Evolutionary conservation across 2,329 filamentous ascomycete genomes (phyloP).

Genomic region (Mycosphaerelloides madeirae): DNA sequence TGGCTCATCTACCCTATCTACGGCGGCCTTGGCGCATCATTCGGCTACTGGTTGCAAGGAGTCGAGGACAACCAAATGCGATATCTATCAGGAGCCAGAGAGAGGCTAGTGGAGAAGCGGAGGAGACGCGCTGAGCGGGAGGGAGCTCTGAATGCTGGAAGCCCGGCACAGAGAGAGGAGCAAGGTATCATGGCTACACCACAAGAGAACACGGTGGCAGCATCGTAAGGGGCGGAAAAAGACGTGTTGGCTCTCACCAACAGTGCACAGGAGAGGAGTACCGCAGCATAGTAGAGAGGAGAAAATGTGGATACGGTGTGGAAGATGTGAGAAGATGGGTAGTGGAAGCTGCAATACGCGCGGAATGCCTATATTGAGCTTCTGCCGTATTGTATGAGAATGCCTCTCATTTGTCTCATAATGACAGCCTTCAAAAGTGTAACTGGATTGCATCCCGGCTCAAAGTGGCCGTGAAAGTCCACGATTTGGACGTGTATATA

Average conservation of each 20-base stretch:
- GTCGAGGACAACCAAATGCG: conserved; percentile 78
- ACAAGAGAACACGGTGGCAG: conserved; percentile 15
- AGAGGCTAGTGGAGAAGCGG: conserved; percentile 81
- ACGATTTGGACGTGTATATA: conserved; percentile 6
- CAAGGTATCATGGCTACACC: conserved; percentile 29
- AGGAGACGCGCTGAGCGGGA: conserved; percentile 68
- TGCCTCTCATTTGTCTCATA: neutral
- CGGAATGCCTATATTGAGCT: too few relatives aligned
- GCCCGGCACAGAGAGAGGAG: conserved; percentile 29
- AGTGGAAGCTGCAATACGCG: too few relatives aligned
- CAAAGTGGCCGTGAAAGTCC: too few relatives aligned
- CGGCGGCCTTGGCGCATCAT: conserved; percentile 77
- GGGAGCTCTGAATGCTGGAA: conserved; percentile 34
- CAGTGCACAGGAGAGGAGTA: too few relatives aligned
- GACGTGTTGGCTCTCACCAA: too few relatives aligned
- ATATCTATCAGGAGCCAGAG: conserved; percentile 72
- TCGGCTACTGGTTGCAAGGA: conserved; percentile 94
- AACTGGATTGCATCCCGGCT: too few relatives aligned
- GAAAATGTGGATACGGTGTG: too few relatives aligned
- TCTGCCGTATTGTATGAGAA: neutral
- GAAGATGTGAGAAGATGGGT: too few relatives aligned
- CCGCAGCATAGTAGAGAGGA: too few relatives aligned
- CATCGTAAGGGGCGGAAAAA: conserved; percentile 7
- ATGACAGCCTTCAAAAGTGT: too few relatives aligned
- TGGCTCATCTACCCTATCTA: conserved; percentile 92